Evolutionary conservation across 2,329 filamentous ascomycete species (phyloP), one percentile per base, ranked within the genome.

Genomic region (Magnaporthiopsis poae): DNA sequence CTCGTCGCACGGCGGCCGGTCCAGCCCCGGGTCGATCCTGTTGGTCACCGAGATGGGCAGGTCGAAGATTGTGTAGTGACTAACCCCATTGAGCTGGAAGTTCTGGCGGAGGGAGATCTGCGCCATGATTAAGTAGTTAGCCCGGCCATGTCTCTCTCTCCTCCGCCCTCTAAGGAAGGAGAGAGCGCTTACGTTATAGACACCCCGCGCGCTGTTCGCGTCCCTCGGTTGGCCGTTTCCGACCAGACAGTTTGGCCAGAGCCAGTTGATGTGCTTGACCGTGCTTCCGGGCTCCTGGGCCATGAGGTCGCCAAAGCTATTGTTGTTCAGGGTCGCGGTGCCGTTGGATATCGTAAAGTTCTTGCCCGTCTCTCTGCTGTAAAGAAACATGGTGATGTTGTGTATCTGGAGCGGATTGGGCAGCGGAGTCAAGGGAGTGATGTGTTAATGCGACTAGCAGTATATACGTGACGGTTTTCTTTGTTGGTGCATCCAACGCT

Each of bases 261-360:
- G 78, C 86, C 88, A 91, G 72, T 88, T 87, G 68, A 90, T 81
- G 73, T 91, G 88, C 73, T 91, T 91, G 61, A 91, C 89, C 0
- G 88, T 90, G 72, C 87, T 89, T 3, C 84, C 83, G 0, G 81
- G 76, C 72, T 91, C 88, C 69, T 88, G 84, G 35, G 77, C 74
- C 78, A 91, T 83, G 66, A 91, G 87, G 64, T 87, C 80, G 1
- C 85, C 84, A 8, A 88, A 75, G 61, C 82, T 87, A 9, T 82
- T 83, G 65, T 82, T 80, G 74, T 89, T 89, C 5, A 75, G 74
- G 3, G 80, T 77, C 5, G 80, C 80, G 2, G 86, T 88, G 64
- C 85, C 83, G 74, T 90, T 90, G 4, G 85, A 84, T 68, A 90
- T 83, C 36, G 88, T 90, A 70, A 91, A 85, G 75, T 90, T 91